These are phyloP conservation scores for Ceraceosorus guamensis DNA, from an alignment of 1,284 basidiomycete genomes.

Conservation along the genomic window DNA sequence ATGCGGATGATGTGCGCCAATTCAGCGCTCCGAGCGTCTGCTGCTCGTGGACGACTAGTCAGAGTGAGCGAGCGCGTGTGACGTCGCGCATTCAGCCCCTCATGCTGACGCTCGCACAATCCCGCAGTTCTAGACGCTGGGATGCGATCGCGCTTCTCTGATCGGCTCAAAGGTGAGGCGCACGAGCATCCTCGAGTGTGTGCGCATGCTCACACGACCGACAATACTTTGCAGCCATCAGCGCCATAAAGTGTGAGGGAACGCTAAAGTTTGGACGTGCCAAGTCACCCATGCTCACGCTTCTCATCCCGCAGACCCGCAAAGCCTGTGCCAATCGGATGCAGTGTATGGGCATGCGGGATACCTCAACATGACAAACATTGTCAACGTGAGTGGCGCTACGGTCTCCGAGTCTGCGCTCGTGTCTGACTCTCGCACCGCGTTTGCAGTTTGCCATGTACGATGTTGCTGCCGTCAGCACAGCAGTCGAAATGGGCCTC, in stretches of 20 bases:
- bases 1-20: neutral
- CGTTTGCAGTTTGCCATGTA: conserved; percentile 5
- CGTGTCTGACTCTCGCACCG: too few relatives aligned
- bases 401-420: too few relatives aligned
- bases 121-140: conserved; percentile 1
- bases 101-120: too few relatives aligned
- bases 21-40: conserved; percentile 59
- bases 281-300: conserved; percentile 2
- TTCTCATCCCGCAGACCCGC: neutral
- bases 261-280: conserved; percentile 3
- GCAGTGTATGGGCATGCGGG: too few relatives aligned
- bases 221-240: conserved; percentile 2
- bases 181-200: too few relatives aligned
- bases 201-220: too few relatives aligned
- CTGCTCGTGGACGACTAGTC: conserved; percentile 52
- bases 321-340: too few relatives aligned
- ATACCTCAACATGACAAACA: conserved; percentile 14
- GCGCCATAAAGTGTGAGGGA: conserved; percentile 15
- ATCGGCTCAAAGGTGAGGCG: conserved; percentile 2
- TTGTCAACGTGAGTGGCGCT: neutral
- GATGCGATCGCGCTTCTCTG: conserved; percentile 7
- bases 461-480: conserved; percentile 9
- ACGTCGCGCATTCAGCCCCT: too few relatives aligned
- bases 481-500: conserved; percentile 3
- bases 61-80: neutral